Evolutionary conservation across 2,329 filamentous ascomycete genomes (phyloP).

Genomic region (Metarhizium guizhouense): DNA sequence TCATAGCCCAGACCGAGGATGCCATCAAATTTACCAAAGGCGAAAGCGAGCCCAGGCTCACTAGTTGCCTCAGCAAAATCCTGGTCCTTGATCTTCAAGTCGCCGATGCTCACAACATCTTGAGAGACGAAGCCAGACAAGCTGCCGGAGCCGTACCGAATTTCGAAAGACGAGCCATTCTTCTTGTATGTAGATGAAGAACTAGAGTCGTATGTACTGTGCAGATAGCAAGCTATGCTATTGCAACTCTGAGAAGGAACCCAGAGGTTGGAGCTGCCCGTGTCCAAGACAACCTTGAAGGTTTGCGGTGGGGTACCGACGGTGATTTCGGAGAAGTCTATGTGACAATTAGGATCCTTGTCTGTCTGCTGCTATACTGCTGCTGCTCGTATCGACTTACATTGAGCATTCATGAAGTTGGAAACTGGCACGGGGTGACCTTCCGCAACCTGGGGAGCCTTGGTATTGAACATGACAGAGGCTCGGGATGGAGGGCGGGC

Average conservation of each 20-base stretch:
- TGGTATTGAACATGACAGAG: slow-evolving; percentile 73
- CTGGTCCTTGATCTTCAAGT: slow-evolving; percentile 79
- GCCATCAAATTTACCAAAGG: slow-evolving; percentile 94
- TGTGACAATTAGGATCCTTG: not conserved
- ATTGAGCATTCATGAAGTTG: slow-evolving; percentile 99
- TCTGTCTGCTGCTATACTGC: not conserved
- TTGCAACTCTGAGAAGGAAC: slow-evolving; percentile 83
- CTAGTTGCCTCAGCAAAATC: slow-evolving; percentile 93
- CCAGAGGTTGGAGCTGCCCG: slow-evolving; percentile 98
- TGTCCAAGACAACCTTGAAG: slow-evolving; percentile 99
- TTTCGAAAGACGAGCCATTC: slow-evolving; percentile 89
- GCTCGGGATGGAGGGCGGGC: slow-evolving; percentile 56
- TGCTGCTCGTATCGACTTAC: slow-evolving; percentile 43
- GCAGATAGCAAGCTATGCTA: slow-evolving; percentile 96
- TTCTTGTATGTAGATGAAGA: slow-evolving; percentile 84
- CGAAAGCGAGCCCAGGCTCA: slow-evolving; percentile 94
- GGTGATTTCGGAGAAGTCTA: slow-evolving; percentile 94
- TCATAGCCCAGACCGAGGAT: slow-evolving; percentile 93
- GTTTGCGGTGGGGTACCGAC: slow-evolving; percentile 85
- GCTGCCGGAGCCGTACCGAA: slow-evolving; percentile 90
- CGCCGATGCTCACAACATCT: slow-evolving; percentile 79
- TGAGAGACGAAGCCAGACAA: slow-evolving; percentile 89
- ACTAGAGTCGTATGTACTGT: slow-evolving; percentile 91
- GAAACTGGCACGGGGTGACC: slow-evolving; percentile 79
- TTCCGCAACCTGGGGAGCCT: slow-evolving; percentile 53